A percentile compares a stretch with the other conserved stretches of the same genome.
phyloP scores from a whole-genome alignment of 306 rosid genomes.

The Albizia julibrissin region DNA sequence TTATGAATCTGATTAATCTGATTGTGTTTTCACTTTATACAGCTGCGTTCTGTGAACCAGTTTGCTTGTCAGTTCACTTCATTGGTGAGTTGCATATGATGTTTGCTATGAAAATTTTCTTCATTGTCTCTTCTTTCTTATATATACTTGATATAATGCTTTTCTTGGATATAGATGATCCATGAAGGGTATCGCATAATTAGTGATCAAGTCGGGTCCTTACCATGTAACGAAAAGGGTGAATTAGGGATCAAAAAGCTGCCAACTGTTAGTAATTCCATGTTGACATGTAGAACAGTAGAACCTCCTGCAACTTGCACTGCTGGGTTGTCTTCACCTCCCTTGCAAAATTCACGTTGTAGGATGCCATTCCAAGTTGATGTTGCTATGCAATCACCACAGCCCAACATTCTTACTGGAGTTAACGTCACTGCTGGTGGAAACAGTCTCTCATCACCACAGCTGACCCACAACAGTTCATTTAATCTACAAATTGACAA shows the following conservation, averaged over 20 bases:
- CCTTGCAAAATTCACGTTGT: not conserved
- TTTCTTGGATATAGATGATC: slow-evolving; percentile 33
- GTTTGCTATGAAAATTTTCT: not conserved
- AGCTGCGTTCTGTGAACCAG: slow-evolving; percentile 29
- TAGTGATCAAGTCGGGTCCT: slow-evolving; percentile 20
- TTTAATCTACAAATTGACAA: slow-evolving; percentile 21
- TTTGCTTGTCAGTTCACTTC: slow-evolving; percentile 41
- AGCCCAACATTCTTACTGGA: slow-evolving; percentile 15
- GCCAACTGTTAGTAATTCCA: not conserved
- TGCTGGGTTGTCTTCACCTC: slow-evolving; percentile 15
- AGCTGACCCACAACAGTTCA: not conserved
- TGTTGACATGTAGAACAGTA: not conserved
- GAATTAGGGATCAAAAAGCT: slow-evolving; percentile 9
- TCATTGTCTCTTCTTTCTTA: not conserved
- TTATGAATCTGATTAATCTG: slow-evolving; percentile 5
- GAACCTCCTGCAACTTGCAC: slow-evolving; percentile 11
- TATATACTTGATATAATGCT: not conserved
- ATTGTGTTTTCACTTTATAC: slow-evolving; percentile 26
- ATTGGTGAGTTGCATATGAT: slow-evolving; percentile 32
- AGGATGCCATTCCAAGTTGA: slow-evolving; percentile 4
- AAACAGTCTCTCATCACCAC: not conserved
- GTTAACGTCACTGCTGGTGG: slow-evolving; percentile 1
- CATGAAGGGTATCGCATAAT: slow-evolving; percentile 43
- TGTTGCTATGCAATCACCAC: not conserved
- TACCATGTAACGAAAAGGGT: not conserved